Percentiles rank a stretch among this genome's conserved stretches.
Evolutionary conservation across 371 early-diverging fungal genomes (phyloP).

Genomic region (Chytridium lagenaria): DNA sequence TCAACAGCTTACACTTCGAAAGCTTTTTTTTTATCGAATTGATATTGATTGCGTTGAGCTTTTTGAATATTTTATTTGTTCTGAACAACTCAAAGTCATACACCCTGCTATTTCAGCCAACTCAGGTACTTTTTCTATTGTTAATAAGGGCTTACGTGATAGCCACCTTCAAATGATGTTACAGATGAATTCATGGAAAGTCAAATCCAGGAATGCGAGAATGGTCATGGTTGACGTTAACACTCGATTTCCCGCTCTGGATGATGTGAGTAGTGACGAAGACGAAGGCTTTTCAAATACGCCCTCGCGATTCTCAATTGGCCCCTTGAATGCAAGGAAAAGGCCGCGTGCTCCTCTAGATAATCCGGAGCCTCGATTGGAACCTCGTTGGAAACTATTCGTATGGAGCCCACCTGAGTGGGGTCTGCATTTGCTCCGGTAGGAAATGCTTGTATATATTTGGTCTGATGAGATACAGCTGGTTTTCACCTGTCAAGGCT

Average conservation of each 20-base stretch:
- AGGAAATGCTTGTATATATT: too few species aligned
- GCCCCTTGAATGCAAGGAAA: slow-evolving; percentile 2
- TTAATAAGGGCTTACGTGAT: neutral
- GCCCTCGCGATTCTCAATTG: neutral
- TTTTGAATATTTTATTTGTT: slow-evolving; percentile 23
- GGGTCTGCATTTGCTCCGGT: slow-evolving; percentile 30
- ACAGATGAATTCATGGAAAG: slow-evolving; percentile 2
- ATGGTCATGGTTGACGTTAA: slow-evolving; percentile 26
- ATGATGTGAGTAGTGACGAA: slow-evolving; percentile 18
- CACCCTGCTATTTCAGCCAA: slow-evolving; percentile 30
- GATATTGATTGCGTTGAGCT: slow-evolving; percentile 2
- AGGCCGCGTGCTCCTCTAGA: neutral
- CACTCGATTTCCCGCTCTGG: slow-evolving; percentile 8
- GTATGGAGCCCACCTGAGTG: slow-evolving; percentile 33
- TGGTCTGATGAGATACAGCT: too few species aligned
- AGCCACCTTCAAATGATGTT: neutral
- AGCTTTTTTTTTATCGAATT: slow-evolving; percentile 15
- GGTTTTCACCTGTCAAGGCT: slow-evolving; percentile 29
- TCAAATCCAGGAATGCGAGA: slow-evolving; percentile 26
- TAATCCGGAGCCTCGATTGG: slow-evolving; percentile 9
- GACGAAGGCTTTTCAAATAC: slow-evolving; percentile 11
- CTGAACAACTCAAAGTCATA: slow-evolving; percentile 9
- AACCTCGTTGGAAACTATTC: slow-evolving; percentile 25
- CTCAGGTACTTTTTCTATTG: slow-evolving; percentile 10
- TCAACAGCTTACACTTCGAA: too few species aligned